phyloP scores from a whole-genome alignment of 805 yeast genomes.

The Wickerhamiella bombiphila region DNA sequence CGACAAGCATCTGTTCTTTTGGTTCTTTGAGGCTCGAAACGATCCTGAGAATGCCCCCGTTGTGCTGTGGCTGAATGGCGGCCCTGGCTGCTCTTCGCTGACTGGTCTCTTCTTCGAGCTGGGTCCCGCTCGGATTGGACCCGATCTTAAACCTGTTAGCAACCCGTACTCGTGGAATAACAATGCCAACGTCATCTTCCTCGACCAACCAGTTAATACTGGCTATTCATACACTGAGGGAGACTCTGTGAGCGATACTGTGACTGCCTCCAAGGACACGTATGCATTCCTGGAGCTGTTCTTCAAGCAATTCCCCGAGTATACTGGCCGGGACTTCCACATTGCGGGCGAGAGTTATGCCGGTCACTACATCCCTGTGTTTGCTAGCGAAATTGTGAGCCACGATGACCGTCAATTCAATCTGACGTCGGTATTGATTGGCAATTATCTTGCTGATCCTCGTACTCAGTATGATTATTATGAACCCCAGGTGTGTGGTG shows the following conservation, averaged over 20 bases:
- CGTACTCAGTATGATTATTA: conserved; percentile 62
- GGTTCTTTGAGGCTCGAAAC: conserved; percentile 81
- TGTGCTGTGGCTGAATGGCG: conserved; percentile 83
- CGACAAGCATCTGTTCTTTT: conserved; percentile 72
- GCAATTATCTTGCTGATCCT: conserved; percentile 84
- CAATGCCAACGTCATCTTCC: conserved; percentile 71
- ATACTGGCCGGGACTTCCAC: conserved; percentile 43
- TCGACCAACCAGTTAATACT: conserved; percentile 81
- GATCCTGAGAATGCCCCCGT: conserved; percentile 79
- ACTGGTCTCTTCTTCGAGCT: conserved; percentile 78
- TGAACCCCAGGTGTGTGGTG: conserved; percentile 91
- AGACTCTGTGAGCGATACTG: conserved; percentile 50
- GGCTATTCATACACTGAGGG: conserved; percentile 54
- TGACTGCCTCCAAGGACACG: conserved; percentile 72
- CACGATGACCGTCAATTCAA: conserved; percentile 49
- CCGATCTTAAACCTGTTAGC: conserved; percentile 43
- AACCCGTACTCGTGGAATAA: conserved; percentile 76
- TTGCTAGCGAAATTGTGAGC: conserved; percentile 64
- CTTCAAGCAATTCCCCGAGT: conserved; percentile 56
- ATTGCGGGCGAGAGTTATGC: conserved; percentile 86
- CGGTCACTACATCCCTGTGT: conserved; percentile 83
- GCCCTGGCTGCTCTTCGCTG: conserved; percentile 86
- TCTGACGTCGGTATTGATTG: conserved; percentile 66
- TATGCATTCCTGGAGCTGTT: conserved; percentile 66
- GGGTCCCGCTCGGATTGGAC: conserved; percentile 61